Evolutionary conservation across 2,329 filamentous ascomycete genomes (phyloP).

Genomic region (Pseudogymnoascus sp.): DNA sequence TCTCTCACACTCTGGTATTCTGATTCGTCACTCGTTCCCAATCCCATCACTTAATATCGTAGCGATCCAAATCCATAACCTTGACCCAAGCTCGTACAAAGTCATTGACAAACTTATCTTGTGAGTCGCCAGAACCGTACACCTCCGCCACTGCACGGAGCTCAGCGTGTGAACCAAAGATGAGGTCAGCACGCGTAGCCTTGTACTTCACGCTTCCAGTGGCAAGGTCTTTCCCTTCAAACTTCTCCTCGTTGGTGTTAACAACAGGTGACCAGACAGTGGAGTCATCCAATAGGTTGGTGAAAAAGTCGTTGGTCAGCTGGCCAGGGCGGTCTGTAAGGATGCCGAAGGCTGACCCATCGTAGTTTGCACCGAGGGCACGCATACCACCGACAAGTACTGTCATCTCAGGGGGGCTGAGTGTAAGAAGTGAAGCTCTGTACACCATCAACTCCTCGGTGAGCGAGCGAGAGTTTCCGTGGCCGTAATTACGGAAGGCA

Average conservation of each 20-base stretch:
- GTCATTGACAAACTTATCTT: constrained; percentile 46
- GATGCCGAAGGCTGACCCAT: constrained; percentile 44
- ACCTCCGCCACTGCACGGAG: constrained; percentile 48
- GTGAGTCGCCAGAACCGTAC: constrained; percentile 40
- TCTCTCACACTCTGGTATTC: neutral
- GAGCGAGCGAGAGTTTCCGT: constrained; percentile 39
- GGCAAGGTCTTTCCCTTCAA: constrained; percentile 46
- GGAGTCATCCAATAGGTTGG: constrained; percentile 48
- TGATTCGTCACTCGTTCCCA: neutral
- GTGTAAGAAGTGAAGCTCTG: constrained; percentile 46
- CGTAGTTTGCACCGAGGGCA: constrained; percentile 46
- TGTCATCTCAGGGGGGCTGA: constrained; percentile 46
- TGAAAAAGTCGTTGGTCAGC: constrained; percentile 53
- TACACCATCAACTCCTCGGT: constrained; percentile 49
- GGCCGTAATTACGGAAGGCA: constrained; percentile 53
- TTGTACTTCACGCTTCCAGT: constrained; percentile 47
- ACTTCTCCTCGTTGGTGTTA: constrained; percentile 34
- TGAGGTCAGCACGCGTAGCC: constrained; percentile 45
- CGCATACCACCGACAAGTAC: constrained; percentile 49
- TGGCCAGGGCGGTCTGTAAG: constrained; percentile 46
- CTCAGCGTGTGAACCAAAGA: constrained; percentile 51
- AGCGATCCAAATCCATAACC: constrained; percentile 52
- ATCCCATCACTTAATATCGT: constrained; percentile 31
- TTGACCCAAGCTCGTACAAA: constrained; percentile 51
- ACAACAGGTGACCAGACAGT: constrained; percentile 42